These are phyloP conservation scores for Crotalaria pallida DNA, from an alignment of 306 rosid genomes.

Conservation along the genomic window DNA sequence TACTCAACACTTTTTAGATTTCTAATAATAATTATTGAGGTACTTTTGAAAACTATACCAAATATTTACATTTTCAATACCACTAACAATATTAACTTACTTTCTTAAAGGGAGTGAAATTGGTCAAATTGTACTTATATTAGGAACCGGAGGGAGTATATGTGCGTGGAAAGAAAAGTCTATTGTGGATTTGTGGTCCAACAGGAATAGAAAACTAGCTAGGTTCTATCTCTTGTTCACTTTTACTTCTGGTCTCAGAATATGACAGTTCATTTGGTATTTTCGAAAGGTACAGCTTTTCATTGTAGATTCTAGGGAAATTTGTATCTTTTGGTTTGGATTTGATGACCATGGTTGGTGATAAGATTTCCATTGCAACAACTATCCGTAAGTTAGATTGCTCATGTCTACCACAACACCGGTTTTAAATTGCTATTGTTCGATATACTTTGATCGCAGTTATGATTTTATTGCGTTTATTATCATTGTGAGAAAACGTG, in stretches of 20 bases:
- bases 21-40: no score
- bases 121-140: no score
- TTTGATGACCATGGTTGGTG: not conserved
- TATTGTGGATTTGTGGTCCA: slow-evolving; percentile 29
- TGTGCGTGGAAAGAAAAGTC: not conserved
- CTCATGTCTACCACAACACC: not conserved
- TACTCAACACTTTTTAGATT: no score
- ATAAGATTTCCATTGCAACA: slow-evolving; percentile 3
- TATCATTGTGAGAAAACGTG: no score
- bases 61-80: no score
- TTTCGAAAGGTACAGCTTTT: not conserved
- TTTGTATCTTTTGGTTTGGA: not conserved
- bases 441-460: no score
- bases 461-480: no score
- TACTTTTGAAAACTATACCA: no score
- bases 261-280: slow-evolving; percentile 7
- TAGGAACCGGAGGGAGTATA: no score
- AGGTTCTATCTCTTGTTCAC: not conserved
- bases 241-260: not conserved
- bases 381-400: not conserved
- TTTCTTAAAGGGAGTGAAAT: no score
- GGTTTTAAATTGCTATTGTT: no score
- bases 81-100: no score
- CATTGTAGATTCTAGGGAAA: not conserved
- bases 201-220: not conserved